These are phyloP conservation scores for Suillus ampliporus DNA, from an alignment of 768 basidiomycete species.

Conservation along the genomic window DNA sequence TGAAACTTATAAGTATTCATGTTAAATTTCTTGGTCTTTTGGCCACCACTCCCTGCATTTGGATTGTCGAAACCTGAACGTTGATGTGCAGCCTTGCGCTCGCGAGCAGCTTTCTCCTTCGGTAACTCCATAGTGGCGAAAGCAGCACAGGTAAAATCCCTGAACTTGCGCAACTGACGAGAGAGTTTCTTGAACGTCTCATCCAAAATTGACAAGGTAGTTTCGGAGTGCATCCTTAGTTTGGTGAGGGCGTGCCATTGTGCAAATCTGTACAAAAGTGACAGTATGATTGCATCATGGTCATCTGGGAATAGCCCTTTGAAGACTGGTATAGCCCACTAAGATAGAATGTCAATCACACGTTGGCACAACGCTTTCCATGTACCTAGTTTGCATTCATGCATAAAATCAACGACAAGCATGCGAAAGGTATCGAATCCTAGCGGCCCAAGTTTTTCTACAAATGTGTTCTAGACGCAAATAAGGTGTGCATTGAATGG, in stretches of 20 bases:
- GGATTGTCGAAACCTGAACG: constrained; percentile 4
- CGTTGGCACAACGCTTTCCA: constrained; percentile 42
- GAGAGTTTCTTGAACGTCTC: constrained; percentile 18
- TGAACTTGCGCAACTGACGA: constrained; percentile 38
- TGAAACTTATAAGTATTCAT: constrained; percentile 37
- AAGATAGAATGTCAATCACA: neutral
- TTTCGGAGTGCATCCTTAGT: constrained; percentile 35
- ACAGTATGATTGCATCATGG: constrained; percentile 24
- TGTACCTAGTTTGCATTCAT: constrained; percentile 45
- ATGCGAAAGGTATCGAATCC: constrained; percentile 30
- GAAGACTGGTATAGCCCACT: constrained; percentile 43
- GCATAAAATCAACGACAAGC: constrained; percentile 42
- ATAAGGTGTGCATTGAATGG: no score
- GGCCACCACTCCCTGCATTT: neutral
- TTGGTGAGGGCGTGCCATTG: constrained; percentile 44
- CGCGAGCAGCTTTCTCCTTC: constrained; percentile 40
- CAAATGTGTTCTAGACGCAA: constrained; percentile 40
- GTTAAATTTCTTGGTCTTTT: constrained; percentile 23
- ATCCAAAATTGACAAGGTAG: constrained; percentile 23
- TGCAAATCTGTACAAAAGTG: constrained; percentile 31
- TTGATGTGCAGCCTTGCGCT: constrained; percentile 16
- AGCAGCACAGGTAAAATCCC: constrained; percentile 23
- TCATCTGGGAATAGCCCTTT: constrained; percentile 39
- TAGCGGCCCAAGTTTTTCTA: constrained; percentile 17
- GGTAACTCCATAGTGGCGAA: constrained; percentile 44